Evolutionary conservation across 208 protist genomes (phyloP).

Genomic region (Acanthamoeba divionensis): DNA sequence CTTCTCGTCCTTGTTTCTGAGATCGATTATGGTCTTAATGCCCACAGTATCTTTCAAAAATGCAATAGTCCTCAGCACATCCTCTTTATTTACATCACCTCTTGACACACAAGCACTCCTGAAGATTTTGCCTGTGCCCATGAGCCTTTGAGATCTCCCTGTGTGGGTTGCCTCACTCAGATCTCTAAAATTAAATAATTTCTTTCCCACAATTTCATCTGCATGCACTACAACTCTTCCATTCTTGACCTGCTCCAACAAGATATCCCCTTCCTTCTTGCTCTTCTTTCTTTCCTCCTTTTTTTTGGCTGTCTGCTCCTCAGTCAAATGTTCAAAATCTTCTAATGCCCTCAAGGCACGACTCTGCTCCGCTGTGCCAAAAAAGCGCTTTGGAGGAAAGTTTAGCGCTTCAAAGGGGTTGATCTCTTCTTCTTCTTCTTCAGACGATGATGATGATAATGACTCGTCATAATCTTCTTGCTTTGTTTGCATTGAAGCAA

Average conservation of each 20-base stretch:
- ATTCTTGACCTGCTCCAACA: background rate
- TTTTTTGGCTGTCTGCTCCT: background rate
- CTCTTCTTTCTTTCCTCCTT: background rate
- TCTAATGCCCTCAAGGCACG: background rate
- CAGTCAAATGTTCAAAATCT: background rate
- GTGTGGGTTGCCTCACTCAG: background rate
- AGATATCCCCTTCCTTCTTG: background rate
- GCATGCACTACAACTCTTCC: background rate
- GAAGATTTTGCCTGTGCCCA: background rate
- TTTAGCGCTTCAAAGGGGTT: background rate
- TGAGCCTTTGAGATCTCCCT: background rate
- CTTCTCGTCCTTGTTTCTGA: slow-evolving; percentile 35
- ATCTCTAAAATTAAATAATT: slow-evolving; percentile 20
- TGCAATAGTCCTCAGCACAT: background rate
- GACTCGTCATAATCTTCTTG: no score
- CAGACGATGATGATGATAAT: no score
- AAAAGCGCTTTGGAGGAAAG: background rate
- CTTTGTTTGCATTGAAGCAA: no score
- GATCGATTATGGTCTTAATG: slow-evolving; percentile 38
- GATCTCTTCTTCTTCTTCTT: background rate
- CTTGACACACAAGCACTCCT: background rate
- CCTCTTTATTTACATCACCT: background rate
- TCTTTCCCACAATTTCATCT: background rate
- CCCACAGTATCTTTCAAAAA: slow-evolving; percentile 19
- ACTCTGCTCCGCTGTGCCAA: background rate